Percentiles rank a stretch among this genome's conserved stretches.
Conservation (phyloP, 495 filamentous ascomycete species). For the Usnea hakonensis region DNA sequence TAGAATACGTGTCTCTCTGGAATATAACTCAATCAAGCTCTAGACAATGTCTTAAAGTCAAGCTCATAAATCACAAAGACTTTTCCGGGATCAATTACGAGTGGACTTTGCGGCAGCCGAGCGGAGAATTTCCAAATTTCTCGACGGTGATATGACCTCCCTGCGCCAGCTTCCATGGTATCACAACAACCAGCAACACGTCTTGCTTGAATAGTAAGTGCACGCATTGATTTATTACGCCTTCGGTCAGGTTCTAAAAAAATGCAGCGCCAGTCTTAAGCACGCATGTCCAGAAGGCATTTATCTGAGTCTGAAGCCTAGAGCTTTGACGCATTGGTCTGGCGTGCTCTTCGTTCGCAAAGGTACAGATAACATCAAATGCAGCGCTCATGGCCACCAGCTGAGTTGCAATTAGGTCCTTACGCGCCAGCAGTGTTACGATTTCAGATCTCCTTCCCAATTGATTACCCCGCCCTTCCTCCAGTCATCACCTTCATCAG, state of each 20-base stretch:
- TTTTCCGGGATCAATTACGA: neutral
- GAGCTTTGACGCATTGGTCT: slow-evolving; percentile 72
- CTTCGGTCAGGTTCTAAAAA: slow-evolving; percentile 4
- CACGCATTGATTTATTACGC: neutral
- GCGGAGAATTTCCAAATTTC: neutral
- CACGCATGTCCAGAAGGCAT: slow-evolving; percentile 73
- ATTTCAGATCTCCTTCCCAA: slow-evolving; percentile 81
- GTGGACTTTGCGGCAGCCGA: neutral
- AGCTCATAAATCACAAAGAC: neutral
- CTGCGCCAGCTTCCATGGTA: slow-evolving; percentile 17
- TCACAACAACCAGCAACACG: slow-evolving; percentile 45
- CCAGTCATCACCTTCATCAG: slow-evolving; percentile 80
- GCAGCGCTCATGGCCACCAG: neutral
- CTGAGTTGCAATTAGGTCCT: slow-evolving; percentile 50
- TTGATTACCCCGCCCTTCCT: slow-evolving; percentile 67
- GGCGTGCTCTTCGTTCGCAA: slow-evolving; percentile 86
- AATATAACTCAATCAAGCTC: neutral
- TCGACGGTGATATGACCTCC: slow-evolving; percentile 14
- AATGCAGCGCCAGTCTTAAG: slow-evolving; percentile 66
- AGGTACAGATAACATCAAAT: slow-evolving; percentile 36
- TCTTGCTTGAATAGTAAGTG: slow-evolving; percentile 70
- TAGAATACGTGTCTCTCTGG: neutral
- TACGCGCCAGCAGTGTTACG: slow-evolving; percentile 83
- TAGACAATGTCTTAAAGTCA: too few relatives aligned
- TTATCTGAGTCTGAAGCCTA: slow-evolving; percentile 76